Base-by-base conservation (phyloP, 2,329 filamentous ascomycete genomes). In the Fusarium piperis region DNA sequence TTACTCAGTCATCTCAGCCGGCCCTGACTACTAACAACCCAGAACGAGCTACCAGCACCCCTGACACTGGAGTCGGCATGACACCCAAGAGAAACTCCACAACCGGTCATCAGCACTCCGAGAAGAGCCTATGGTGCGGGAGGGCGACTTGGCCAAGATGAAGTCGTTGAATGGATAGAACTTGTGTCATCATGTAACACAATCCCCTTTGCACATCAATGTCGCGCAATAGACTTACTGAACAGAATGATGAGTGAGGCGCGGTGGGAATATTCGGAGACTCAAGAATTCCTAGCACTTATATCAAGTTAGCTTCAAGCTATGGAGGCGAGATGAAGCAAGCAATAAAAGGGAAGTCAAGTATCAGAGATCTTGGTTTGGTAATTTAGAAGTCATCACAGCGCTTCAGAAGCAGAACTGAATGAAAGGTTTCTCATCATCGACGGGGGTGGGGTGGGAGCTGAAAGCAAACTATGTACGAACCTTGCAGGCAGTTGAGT, bases 141-240 rank as follows among this genome's bases (percentile, higher is more conserved):
- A 93, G 92, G 84, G 88, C 90, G 88, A 88, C 90, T 92, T 85
- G 91, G 91, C 85, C 80, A 83, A 83, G 82, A 87, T 85, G 87
- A 86, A 81, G 85, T 92, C 87, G 89, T 91, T 88, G 90, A 92
- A 92, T 92, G 90, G 90, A 92, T 92, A 91, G 73, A 90, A 90
- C 90, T 90, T 83, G 79, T 80, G 70, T 83, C 80, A 83, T 83
- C 81, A 83, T 78, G 65, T 36, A 61, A 53, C 30, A 65, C 64
- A 51, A 46, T 59, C 61, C 56, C 64, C 35, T 33, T 64, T 39
- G 28, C 46, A 44, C 35, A 26, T 30, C 44, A 15, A 36, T 39
- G 13, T 59, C 41, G 53, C 58, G 33, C 28, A 3, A 23, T 33
- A 28, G 32, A 77, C 74, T 67, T 75, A 73, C 64, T 36, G 59